A percentile compares a stretch with the other conserved stretches of the same genome.
These are phyloP conservation scores for Chaetomium fimeti DNA, from an alignment of 495 filamentous ascomycete species.

Conservation along the genomic window DNA sequence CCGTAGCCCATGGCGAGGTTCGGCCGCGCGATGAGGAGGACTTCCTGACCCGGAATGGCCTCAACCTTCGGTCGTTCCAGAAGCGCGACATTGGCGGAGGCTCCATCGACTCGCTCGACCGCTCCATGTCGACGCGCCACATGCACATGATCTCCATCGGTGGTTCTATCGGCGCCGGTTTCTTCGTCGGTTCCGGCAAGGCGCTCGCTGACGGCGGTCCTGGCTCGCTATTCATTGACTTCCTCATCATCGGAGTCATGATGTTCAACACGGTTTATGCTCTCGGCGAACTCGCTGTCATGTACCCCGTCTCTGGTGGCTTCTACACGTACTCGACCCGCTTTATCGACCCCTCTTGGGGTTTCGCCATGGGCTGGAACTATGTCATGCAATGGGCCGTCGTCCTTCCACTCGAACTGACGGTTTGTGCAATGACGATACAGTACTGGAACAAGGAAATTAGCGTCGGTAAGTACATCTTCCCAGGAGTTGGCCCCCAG, in stretches of 20 bases:
- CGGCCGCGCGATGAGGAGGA: conserved; percentile 31
- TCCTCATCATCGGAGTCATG: conserved; percentile 55
- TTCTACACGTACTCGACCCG: conserved; percentile 67
- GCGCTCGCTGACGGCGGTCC: conserved; percentile 49
- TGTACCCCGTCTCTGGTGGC: conserved; percentile 64
- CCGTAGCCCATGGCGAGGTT: conserved; percentile 20
- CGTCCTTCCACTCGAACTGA: conserved; percentile 57
- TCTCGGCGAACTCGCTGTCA: conserved; percentile 69
- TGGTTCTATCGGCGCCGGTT: conserved; percentile 67
- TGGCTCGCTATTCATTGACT: conserved; percentile 52
- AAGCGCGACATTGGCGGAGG: conserved; percentile 42
- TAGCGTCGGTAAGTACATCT: conserved; percentile 47
- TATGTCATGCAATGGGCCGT: conserved; percentile 66
- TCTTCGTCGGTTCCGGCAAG: conserved; percentile 54
- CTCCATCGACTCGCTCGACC: conserved; percentile 48
- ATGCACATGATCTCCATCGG: conserved; percentile 77
- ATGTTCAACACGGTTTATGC: conserved; percentile 64
- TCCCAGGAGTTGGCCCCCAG: neutral
- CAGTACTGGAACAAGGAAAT: conserved; percentile 55
- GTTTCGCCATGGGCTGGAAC: conserved; percentile 86
- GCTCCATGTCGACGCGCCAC: conserved; percentile 62
- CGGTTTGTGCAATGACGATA: conserved; percentile 55
- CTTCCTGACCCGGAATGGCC: conserved; percentile 52
- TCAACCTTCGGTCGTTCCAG: conserved; percentile 52
- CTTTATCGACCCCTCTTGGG: conserved; percentile 74